These are phyloP conservation scores for Cucumis melo DNA, from an alignment of 306 rosid genomes.

Conservation along the genomic window DNA sequence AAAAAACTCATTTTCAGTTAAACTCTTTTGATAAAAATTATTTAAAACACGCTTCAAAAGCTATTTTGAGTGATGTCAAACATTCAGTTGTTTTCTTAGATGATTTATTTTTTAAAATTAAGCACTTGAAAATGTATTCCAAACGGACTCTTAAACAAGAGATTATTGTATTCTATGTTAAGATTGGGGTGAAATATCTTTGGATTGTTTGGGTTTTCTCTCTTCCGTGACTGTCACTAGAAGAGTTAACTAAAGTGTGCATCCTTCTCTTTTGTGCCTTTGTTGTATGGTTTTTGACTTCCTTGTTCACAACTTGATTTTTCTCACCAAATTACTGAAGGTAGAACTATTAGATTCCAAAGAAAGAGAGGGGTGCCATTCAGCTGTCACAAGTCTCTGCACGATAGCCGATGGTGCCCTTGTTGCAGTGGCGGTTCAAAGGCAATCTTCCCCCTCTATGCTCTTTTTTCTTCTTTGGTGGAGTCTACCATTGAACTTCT, in stretches of 20 bases:
- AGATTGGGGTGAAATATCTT: background rate
- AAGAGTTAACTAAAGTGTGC: background rate
- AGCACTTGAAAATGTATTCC: no score
- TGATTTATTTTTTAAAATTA: no score
- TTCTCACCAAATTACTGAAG: constrained; percentile 23
- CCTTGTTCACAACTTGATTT: background rate
- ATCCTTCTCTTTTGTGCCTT: background rate
- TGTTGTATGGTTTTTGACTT: background rate
- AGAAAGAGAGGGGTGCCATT: constrained; percentile 34
- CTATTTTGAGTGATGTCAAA: no score
- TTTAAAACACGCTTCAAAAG: no score
- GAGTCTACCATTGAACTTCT: background rate
- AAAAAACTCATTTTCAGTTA: no score
- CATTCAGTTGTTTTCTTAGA: no score
- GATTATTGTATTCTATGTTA: background rate
- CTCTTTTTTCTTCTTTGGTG: constrained; percentile 1
- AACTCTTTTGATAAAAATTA: no score
- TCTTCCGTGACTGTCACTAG: background rate
- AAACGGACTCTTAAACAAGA: background rate
- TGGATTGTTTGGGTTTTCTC: background rate
- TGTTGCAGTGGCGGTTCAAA: constrained; percentile 80
- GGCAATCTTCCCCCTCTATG: constrained; percentile 24
- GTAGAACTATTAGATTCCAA: constrained; percentile 66
- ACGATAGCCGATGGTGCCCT: constrained; percentile 40
- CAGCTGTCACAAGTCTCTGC: constrained; percentile 59